Conservation (phyloP, 1,139 yeast species). For the Zygoascus sp. region DNA sequence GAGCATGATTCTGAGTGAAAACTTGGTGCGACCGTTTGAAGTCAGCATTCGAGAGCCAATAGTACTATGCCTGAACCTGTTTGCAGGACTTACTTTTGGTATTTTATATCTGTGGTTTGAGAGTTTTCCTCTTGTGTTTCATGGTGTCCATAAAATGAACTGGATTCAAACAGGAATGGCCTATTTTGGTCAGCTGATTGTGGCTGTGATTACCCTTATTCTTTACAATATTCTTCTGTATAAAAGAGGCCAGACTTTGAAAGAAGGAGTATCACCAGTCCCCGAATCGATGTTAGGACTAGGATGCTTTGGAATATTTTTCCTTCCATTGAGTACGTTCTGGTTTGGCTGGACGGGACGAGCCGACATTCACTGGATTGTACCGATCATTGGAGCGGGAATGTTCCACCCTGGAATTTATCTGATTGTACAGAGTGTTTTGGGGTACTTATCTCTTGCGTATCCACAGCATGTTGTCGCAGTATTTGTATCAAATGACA, state of each 20-base stretch:
- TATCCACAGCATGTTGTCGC: constrained; percentile 68
- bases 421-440: constrained; percentile 67
- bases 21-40: constrained; percentile 58
- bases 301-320: not conserved
- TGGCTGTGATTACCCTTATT: constrained; percentile 26
- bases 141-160: not conserved
- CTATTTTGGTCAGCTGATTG: constrained; percentile 45
- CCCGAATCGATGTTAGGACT: not conserved
- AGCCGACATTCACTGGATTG: constrained; percentile 1
- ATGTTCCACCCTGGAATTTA: constrained; percentile 74
- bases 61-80: constrained; percentile 59
- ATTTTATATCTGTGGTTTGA: constrained; percentile 71
- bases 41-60: constrained; percentile 75
- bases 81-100: constrained; percentile 82
- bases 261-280: not conserved
- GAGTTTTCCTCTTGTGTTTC: constrained; percentile 72
- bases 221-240: not conserved
- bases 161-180: constrained; percentile 44
- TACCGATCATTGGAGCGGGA: constrained; percentile 26
- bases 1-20: constrained; percentile 37
- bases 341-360: constrained; percentile 2
- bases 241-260: not conserved
- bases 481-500: constrained; percentile 51
- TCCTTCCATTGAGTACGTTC: not conserved
- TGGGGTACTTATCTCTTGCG: constrained; percentile 64